Evolutionary conservation across 768 basidiomycete species (phyloP).

Genomic region (Favolaschia claudopus): DNA sequence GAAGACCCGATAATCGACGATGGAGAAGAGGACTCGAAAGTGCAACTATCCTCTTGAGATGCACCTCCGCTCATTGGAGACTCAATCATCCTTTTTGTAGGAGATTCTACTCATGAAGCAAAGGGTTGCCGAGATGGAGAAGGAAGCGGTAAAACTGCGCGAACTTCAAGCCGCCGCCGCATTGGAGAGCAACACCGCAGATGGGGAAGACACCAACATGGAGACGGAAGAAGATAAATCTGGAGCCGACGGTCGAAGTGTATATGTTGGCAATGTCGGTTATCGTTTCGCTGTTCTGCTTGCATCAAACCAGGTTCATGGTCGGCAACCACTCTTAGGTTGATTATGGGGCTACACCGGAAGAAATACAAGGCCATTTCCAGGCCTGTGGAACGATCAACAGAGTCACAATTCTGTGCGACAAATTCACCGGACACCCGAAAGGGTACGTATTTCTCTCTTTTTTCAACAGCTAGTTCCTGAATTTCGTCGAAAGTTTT

Average conservation of each 20-base stretch:
- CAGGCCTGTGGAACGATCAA: slow-evolving; percentile 98
- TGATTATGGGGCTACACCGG: slow-evolving; percentile 96
- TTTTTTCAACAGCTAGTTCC: slow-evolving; percentile 16
- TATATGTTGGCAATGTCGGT: slow-evolving; percentile 96
- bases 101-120: slow-evolving; percentile 93
- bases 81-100: slow-evolving; percentile 46
- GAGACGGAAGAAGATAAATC: slow-evolving; percentile 88
- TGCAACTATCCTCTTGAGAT: slow-evolving; percentile 34
- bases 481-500: slow-evolving; percentile 60
- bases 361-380: slow-evolving; percentile 98
- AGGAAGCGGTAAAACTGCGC: slow-evolving; percentile 85
- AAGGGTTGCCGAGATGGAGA: slow-evolving; percentile 92
- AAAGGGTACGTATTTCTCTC: slow-evolving; percentile 73
- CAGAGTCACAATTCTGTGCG: slow-evolving; percentile 97
- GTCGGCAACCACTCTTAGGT: slow-evolving; percentile 62
- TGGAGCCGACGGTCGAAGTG: slow-evolving; percentile 81
- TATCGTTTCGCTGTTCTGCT: slow-evolving; percentile 19
- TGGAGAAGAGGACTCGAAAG: slow-evolving; percentile 72
- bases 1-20: slow-evolving; percentile 57
- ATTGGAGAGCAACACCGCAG: slow-evolving; percentile 57
- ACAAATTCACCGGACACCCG: slow-evolving; percentile 99
- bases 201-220: slow-evolving; percentile 58
- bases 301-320: slow-evolving; percentile 12
- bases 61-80: slow-evolving; percentile 9
- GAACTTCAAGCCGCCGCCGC: slow-evolving; percentile 86